Percentiles rank a stretch among this genome's conserved stretches.
phyloP scores from a whole-genome alignment of 164 flowering plant species.

The Hamamelis virginiana region DNA sequence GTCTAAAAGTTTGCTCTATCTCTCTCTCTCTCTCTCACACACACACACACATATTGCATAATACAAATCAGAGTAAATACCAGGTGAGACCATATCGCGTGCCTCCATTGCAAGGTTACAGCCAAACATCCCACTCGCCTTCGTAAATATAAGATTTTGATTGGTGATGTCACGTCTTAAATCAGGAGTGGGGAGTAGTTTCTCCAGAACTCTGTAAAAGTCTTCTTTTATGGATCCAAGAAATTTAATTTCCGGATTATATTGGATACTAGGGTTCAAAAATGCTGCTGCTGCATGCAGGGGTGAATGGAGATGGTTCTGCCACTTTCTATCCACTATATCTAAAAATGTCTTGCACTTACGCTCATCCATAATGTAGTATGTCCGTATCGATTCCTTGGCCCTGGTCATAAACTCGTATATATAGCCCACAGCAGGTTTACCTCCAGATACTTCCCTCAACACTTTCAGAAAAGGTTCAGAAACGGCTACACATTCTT shows the following conservation, averaged over 20 bases:
- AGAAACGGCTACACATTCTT: constrained; percentile 84
- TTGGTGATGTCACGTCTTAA: constrained; percentile 73
- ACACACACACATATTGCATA: background rate
- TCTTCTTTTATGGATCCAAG: constrained; percentile 70
- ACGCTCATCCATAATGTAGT: constrained; percentile 88
- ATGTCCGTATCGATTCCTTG: constrained; percentile 87
- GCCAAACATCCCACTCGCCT: constrained; percentile 82
- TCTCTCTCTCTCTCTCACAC: no score
- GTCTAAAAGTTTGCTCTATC: background rate
- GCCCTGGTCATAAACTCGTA: constrained; percentile 87
- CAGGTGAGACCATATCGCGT: constrained; percentile 70
- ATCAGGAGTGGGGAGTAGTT: constrained; percentile 76
- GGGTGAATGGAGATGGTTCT: constrained; percentile 81
- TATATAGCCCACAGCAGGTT: constrained; percentile 76
- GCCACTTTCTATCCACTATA: constrained; percentile 84
- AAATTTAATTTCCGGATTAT: constrained; percentile 77
- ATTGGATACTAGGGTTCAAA: constrained; percentile 87
- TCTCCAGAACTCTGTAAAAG: constrained; percentile 70
- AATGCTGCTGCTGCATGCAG: constrained; percentile 93
- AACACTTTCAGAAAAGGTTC: constrained; percentile 81
- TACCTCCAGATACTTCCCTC: constrained; percentile 85
- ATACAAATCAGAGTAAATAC: constrained; percentile 32
- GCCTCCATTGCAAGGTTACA: constrained; percentile 85
- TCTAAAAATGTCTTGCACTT: constrained; percentile 85
- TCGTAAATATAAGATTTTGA: constrained; percentile 62